Base-by-base conservation (phyloP, 805 yeast genomes). In the Suhomyces tanzawaensis region DNA sequence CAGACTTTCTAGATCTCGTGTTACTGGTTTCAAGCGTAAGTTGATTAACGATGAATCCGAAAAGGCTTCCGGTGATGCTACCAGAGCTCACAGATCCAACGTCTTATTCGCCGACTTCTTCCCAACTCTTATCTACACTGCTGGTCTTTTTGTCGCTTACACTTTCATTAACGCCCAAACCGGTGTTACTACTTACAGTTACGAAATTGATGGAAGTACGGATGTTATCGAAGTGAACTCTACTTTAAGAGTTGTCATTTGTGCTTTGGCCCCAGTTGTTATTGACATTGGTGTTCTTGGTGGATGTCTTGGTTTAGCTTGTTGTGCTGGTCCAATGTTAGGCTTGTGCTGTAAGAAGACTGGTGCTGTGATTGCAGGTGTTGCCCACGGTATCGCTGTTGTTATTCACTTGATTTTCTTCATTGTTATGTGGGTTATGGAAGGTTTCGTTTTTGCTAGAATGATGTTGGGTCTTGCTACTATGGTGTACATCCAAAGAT, bases 281-380 rank as follows among this genome's bases (percentile, higher is more conserved):
- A 77, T 91, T 62, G 84, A 93, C 62, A 78, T 88, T 64, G 99
- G 96, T 75, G 83, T 81, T 23, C 69, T 90, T 49, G 77, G 76
- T 55, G 75, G 85, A 48, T 77, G 91, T 66, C 73, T 85, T 53
- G 88, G 79, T 53, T 60, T 90, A 66, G 85, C 97, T 12, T 93
- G 99, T 71, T 93, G 97, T 76, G 87, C 96, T 19, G 99, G 99
- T 63, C 99, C 99, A 52, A 54, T 91, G 59, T 79, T 91, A 48
- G 93, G 93, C 41, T 65, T 90, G 70, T 91, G 99, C 69, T 91
- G 98, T 73, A 90, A 90, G 79, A 84, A 85, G 75, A 90, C 97
- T 35, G 95, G 96, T 69, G 83, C 96, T 8, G 95, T 88, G 28
- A 81, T 81, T 69, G 99, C 99, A 27, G 96, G 87, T 56, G 67